These are phyloP conservation scores for Fusarium sp. DNA, from an alignment of 2,329 filamentous ascomycete species.

Conservation along the genomic window DNA sequence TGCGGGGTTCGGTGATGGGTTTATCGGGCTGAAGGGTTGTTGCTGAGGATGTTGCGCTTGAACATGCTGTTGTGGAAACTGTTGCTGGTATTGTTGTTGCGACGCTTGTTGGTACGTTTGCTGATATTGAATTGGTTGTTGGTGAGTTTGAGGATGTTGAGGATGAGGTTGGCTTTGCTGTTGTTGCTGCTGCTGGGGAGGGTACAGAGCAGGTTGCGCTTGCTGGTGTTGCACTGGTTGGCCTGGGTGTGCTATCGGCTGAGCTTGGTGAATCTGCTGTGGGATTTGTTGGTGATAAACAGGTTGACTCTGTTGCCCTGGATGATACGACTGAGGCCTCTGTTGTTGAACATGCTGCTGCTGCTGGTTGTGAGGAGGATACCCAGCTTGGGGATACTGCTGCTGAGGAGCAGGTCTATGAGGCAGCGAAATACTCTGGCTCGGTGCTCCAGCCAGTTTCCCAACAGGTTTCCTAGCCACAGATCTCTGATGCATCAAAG, in stretches of 20 bases:
- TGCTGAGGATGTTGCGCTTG: constrained; percentile 1
- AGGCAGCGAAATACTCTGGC: constrained; percentile 8
- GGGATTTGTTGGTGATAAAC: not conserved
- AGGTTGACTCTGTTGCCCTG: not conserved
- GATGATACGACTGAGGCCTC: constrained; percentile 13
- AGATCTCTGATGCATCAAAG: constrained; percentile 24
- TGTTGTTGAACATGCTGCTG: constrained; percentile 9
- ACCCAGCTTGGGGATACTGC: not conserved
- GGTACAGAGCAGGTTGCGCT: not conserved
- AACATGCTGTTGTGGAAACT: not conserved
- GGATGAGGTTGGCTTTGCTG: not conserved
- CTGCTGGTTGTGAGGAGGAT: constrained; percentile 15
- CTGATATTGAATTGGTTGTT: constrained; percentile 2
- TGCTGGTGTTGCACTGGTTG: not conserved
- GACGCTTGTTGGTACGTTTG: not conserved
- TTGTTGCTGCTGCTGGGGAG: not conserved
- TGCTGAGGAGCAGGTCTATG: constrained; percentile 11
- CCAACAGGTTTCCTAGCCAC: constrained; percentile 23
- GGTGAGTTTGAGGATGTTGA: not conserved
- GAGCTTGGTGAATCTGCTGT: not conserved
- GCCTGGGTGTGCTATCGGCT: not conserved
- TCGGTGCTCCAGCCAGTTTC: not conserved
- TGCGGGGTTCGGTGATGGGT: not conserved
- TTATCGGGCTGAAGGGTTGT: not conserved
- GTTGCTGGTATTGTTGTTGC: not conserved